Percentiles rank a stretch among this genome's conserved stretches.
These are phyloP conservation scores for Phylloporus scabripes DNA, from an alignment of 768 basidiomycete genomes.

Conservation along the genomic window DNA sequence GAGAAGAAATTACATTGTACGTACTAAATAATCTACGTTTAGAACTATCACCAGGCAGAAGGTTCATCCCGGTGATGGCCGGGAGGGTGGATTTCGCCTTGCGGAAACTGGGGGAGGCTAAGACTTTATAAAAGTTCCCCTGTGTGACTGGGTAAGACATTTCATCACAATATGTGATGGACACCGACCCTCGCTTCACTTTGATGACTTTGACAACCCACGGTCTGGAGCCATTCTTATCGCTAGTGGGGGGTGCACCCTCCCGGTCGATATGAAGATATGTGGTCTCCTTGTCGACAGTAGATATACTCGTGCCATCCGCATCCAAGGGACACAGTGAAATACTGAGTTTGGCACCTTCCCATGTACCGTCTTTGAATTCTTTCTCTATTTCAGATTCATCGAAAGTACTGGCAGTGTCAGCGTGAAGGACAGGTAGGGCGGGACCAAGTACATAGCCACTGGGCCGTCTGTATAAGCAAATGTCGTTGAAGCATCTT, in stretches of 20 bases:
- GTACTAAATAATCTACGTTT: too few species aligned
- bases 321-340: conserved; percentile 76
- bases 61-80: too few species aligned
- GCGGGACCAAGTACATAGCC: conserved; percentile 64
- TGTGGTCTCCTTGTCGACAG: conserved; percentile 74
- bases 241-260: conserved; percentile 21
- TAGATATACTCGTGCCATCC: conserved; percentile 31
- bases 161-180: background rate
- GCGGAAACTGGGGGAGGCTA: too few species aligned
- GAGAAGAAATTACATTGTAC: too few species aligned
- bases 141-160: too few species aligned
- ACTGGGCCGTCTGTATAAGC: conserved; percentile 54
- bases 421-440: conserved; percentile 51
- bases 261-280: conserved; percentile 77
- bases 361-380: conserved; percentile 22
- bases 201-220: conserved; percentile 96
- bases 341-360: conserved; percentile 78
- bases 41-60: too few species aligned
- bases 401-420: conserved; percentile 42
- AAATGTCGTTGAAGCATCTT: conserved; percentile 51
- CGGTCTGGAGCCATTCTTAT: conserved; percentile 55
- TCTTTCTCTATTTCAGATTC: conserved; percentile 25
- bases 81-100: too few species aligned
- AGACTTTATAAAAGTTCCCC: too few species aligned
- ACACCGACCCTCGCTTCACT: conserved; percentile 72